These are phyloP conservation scores for Artomyces pyxidatus DNA, from an alignment of 768 basidiomycete species.

Conservation along the genomic window DNA sequence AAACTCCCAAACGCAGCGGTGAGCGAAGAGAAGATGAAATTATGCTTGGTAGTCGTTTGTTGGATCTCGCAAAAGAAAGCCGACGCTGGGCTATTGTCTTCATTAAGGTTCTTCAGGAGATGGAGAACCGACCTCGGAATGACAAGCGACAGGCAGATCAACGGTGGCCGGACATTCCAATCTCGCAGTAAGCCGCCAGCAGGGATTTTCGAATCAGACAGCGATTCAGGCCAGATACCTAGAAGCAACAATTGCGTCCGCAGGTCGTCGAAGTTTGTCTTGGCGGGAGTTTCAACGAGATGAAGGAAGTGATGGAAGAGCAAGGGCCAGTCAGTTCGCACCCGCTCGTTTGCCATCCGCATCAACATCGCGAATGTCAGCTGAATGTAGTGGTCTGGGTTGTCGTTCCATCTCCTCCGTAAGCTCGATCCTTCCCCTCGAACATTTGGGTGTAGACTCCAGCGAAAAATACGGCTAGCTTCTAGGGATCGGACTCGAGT, in stretches of 20 bases:
- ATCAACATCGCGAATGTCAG: slow-evolving; percentile 41
- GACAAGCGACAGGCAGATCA: slow-evolving; percentile 29
- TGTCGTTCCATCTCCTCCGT: slow-evolving; percentile 2
- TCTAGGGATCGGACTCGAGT: slow-evolving; percentile 20
- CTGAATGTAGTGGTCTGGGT: slow-evolving; percentile 37
- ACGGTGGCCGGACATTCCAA: slow-evolving; percentile 26
- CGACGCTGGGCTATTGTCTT: no score
- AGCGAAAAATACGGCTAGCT: slow-evolving; percentile 33
- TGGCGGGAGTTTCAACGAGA: no score
- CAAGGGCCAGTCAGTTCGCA: slow-evolving; percentile 29
- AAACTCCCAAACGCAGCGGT: slow-evolving; percentile 18
- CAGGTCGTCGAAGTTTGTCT: no score
- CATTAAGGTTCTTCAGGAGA: slow-evolving; percentile 19
- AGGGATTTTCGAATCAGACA: slow-evolving; percentile 13
- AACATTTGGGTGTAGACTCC: slow-evolving; percentile 16
- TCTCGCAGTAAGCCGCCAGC: slow-evolving; percentile 23
- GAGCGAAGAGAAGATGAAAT: slow-evolving; percentile 23
- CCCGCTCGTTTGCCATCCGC: slow-evolving; percentile 25
- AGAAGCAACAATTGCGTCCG: no score
- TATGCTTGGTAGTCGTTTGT: slow-evolving; percentile 18
- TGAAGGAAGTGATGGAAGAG: slow-evolving; percentile 29
- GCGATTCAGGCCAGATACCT: no score
- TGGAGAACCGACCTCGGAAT: slow-evolving; percentile 24
- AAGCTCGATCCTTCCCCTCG: slow-evolving; percentile 5
- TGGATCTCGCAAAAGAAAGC: no score